Conservation (phyloP, 352 stramenopile genomes). For the Globisporangium nodosum region DNA sequence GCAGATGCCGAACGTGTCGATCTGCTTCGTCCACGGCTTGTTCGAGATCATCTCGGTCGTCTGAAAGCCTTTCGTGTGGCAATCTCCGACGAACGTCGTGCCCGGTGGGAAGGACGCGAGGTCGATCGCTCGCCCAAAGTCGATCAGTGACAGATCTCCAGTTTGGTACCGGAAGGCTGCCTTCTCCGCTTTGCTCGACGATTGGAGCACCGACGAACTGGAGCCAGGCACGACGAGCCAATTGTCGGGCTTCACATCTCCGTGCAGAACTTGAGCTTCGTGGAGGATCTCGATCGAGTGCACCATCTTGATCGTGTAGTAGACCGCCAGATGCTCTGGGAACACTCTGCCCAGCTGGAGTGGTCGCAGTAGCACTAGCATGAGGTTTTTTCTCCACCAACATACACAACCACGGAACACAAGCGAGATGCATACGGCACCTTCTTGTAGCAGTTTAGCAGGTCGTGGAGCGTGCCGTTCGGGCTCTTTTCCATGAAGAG, state of each 20-base stretch:
- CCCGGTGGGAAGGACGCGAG: conserved; percentile 43
- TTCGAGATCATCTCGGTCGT: conserved; percentile 79
- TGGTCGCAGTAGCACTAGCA: not conserved
- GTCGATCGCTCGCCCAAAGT: conserved; percentile 84
- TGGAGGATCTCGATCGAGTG: conserved; percentile 65
- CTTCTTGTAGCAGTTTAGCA: conserved; percentile 78
- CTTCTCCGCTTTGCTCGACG: conserved; percentile 4
- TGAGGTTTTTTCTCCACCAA: not conserved
- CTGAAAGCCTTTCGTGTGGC: conserved; percentile 83
- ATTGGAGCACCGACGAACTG: conserved; percentile 7
- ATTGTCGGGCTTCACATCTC: conserved; percentile 86
- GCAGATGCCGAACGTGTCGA: conserved; percentile 81
- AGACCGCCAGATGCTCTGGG: conserved; percentile 62
- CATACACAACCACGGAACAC: not conserved
- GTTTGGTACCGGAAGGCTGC: conserved; percentile 22
- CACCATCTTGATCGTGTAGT: conserved; percentile 82
- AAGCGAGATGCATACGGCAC: conserved; percentile 17
- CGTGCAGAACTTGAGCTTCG: conserved; percentile 55
- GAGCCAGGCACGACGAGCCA: conserved; percentile 57
- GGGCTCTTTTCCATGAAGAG: conserved; percentile 70
- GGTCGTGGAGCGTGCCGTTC: conserved; percentile 66
- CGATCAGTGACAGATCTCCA: conserved; percentile 64
- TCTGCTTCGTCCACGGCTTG: conserved; percentile 73
- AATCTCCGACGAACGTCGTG: conserved; percentile 65
- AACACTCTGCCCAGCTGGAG: conserved; percentile 42